A percentile compares a stretch with the other conserved stretches of the same genome.
These are phyloP conservation scores for Suillus hirtellus DNA, from an alignment of 768 basidiomycete species.

Conservation along the genomic window DNA sequence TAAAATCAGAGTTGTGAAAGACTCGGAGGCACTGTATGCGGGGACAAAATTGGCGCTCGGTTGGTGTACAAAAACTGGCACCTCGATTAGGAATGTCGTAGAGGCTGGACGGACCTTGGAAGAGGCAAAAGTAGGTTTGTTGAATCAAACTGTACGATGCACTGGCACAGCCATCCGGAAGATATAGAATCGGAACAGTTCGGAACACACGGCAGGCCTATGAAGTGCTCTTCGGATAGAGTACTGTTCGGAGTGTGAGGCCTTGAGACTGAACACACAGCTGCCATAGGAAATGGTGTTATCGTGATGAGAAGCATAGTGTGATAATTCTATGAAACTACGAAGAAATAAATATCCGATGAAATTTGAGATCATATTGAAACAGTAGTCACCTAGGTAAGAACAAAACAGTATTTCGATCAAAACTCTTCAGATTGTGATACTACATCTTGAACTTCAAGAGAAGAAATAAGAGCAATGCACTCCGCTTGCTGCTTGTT, in stretches of 20 bases:
- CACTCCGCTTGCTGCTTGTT: constrained; percentile 16
- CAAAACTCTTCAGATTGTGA: background rate
- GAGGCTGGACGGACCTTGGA: too few relatives aligned
- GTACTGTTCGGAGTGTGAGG: background rate
- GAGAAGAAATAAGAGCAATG: constrained; percentile 19
- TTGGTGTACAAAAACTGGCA: too few relatives aligned
- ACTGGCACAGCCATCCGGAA: too few relatives aligned
- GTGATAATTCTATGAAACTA: background rate
- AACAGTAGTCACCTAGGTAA: background rate
- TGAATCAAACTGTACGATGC: too few relatives aligned
- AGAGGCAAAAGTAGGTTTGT: too few relatives aligned
- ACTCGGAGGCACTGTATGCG: too few relatives aligned
- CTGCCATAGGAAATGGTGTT: background rate
- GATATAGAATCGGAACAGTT: too few relatives aligned
- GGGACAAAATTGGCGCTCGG: too few relatives aligned
- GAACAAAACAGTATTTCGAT: background rate
- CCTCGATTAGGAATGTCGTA: too few relatives aligned
- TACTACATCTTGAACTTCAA: constrained; percentile 11
- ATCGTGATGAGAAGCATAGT: background rate
- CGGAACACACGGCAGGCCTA: too few relatives aligned
- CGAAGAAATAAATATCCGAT: background rate
- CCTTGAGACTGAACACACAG: background rate
- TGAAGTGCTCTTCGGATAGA: too few relatives aligned
- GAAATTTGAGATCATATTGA: background rate
- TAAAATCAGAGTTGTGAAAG: too few relatives aligned